Percentiles rank a stretch among this genome's conserved stretches.
phyloP scores from a whole-genome alignment of 495 filamentous ascomycete species.

The Aspergillus sclerotiicarbonarius region DNA sequence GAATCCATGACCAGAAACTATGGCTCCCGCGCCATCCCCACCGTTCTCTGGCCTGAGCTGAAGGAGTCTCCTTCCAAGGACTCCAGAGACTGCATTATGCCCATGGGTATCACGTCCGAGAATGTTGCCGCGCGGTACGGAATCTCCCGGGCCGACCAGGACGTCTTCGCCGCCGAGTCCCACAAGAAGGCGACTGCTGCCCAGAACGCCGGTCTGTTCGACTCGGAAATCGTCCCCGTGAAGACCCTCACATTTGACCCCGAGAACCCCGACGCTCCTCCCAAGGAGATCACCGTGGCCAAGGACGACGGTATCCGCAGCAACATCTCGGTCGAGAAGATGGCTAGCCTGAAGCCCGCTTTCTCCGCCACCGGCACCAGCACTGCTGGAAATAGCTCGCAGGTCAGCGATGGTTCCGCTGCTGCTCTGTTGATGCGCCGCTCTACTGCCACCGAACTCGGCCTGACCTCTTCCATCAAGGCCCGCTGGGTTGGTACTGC shows the following conservation, averaged over 20 bases:
- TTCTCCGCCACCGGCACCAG: slow-evolving; percentile 69
- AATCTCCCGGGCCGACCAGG: slow-evolving; percentile 73
- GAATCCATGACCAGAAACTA: slow-evolving; percentile 95
- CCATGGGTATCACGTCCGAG: slow-evolving; percentile 90
- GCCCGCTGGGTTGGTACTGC: slow-evolving; percentile 74
- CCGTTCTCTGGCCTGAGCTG: slow-evolving; percentile 72
- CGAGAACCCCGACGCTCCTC: slow-evolving; percentile 59
- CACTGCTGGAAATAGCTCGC: slow-evolving; percentile 85
- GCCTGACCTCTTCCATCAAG: slow-evolving; percentile 64
- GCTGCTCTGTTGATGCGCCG: slow-evolving; percentile 79
- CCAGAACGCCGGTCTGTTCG: slow-evolving; percentile 65
- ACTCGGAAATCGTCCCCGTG: slow-evolving; percentile 75
- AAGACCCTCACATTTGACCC: slow-evolving; percentile 57
- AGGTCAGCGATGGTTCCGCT: slow-evolving; percentile 85
- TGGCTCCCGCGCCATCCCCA: slow-evolving; percentile 76
- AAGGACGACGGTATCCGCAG: slow-evolving; percentile 81
- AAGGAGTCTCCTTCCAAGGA: slow-evolving; percentile 63
- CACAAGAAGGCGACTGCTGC: slow-evolving; percentile 71
- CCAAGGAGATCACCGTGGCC: slow-evolving; percentile 58
- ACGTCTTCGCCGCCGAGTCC: slow-evolving; percentile 72
- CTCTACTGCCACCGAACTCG: slow-evolving; percentile 74
- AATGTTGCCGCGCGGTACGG: slow-evolving; percentile 81
- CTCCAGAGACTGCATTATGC: slow-evolving; percentile 83
- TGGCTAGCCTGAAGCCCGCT: slow-evolving; percentile 79
- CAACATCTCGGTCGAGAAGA: slow-evolving; percentile 61